phyloP scores from a whole-genome alignment of 2,329 filamentous ascomycete genomes.

The Pseudocercospora cruenta region DNA sequence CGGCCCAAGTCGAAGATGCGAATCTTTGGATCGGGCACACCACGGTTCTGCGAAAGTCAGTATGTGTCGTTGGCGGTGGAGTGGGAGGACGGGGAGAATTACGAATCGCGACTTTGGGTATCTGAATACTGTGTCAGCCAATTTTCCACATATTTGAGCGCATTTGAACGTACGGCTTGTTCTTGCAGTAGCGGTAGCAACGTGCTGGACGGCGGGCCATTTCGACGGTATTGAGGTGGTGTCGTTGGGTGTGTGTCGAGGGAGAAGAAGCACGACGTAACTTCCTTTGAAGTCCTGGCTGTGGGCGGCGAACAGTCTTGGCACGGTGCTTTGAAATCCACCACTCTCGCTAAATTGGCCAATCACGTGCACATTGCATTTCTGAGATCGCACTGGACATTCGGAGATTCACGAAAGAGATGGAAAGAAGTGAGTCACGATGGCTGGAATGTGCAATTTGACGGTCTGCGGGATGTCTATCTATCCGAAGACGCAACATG shows the following conservation, averaged over 20 bases:
- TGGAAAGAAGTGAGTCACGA: not conserved
- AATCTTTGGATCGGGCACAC: slow-evolving; percentile 67
- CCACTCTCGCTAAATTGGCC: not conserved
- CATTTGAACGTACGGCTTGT: slow-evolving; percentile 79
- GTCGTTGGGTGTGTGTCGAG: slow-evolving; percentile 52
- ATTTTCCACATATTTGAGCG: not conserved
- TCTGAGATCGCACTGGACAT: not conserved
- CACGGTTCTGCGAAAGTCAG: slow-evolving; percentile 70
- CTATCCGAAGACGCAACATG: slow-evolving; percentile 3
- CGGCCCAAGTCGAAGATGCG: slow-evolving; percentile 75
- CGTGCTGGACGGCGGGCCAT: slow-evolving; percentile 99
- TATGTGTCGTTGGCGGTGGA: not conserved
- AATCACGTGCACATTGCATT: not conserved
- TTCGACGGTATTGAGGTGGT: slow-evolving; percentile 66
- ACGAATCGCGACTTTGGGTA: slow-evolving; percentile 93
- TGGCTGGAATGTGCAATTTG: slow-evolving; percentile 17
- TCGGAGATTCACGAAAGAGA: not conserved
- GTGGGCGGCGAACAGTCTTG: slow-evolving; percentile 6
- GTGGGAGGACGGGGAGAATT: not conserved
- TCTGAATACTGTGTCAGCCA: not conserved
- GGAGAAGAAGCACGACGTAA: slow-evolving; percentile 28
- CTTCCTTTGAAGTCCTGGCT: slow-evolving; percentile 15
- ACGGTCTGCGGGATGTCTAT: slow-evolving; percentile 16
- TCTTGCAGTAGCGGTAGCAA: slow-evolving; percentile 99
- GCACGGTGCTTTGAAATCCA: not conserved